Evolutionary conservation across 495 filamentous ascomycete species (phyloP), one percentile per base, ranked within the genome.

Genomic region (Talaromyces thailandensis): DNA sequence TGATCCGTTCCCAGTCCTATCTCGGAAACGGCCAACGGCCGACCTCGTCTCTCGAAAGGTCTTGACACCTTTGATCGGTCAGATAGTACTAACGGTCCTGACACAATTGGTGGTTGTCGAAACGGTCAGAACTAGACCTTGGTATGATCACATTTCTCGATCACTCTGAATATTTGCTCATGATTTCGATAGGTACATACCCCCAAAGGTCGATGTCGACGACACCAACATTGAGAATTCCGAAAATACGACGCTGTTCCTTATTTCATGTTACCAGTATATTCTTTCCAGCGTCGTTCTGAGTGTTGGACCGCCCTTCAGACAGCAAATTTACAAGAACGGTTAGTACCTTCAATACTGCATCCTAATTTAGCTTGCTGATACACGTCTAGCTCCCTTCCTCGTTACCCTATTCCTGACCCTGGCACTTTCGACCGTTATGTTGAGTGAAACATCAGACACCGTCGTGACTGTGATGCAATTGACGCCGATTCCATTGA

Each of bases 31-130:
- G 53, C 94, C 94, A 24, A 98, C 91, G 4, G 93, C 94, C 24
- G 90, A 91, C 69, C 84, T 99, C 9, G 93, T 99, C 8, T 96
- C 91, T 16, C 84, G 93, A 28, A 98, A 98, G 73, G 89, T 98
- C 29, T 81, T 99, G 59, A 90, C 86, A 1, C 93, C 95, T 21
- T 79, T 99, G 51, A 76, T 99, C 16, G 92, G 93, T 4, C 94
- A 98, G 69, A 93, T 98, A 40, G 70, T 74, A n/a, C 76, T 98
- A 53, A 89, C 87, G 67, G 85, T 96, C 45, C 56, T 87, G n/a
- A 80, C 90, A 21, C 95, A 99, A 70, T 73, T 88, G 50, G 71
- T 88, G 37, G 86, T 81, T 1, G 97, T 89, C 66, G 69, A 88
- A 58, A 77, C 79, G 7, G 92, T 97, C 14, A 84, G 86, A 63